Base-by-base conservation (phyloP, 2,329 filamentous ascomycete genomes). In the Exophiala sideris region DNA sequence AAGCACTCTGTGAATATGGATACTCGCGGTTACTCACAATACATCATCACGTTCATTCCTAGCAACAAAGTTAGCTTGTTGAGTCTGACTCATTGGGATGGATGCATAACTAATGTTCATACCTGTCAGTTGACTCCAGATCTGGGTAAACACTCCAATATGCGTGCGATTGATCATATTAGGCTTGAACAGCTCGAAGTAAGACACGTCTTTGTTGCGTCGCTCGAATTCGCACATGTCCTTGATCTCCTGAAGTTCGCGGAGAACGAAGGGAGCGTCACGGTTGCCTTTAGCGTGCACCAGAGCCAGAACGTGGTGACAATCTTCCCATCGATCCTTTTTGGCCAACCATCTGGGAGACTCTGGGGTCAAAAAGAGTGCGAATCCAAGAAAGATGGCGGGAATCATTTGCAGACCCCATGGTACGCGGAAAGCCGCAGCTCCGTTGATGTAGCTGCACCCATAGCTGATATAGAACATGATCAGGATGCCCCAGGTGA, bases 61-160 rank as follows among this genome's bases (percentile, higher is more conserved):
- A 18, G 16, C 2, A 18, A 18, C 16, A 3, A 3, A 18, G 16
- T 18, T 18, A 18, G 16, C 16, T 18, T 18, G 16, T 18, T 18
- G 16, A 18, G 16, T 18, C 16, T 18, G 16, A 18, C 16, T 18
- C 16, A 18, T 18, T 18, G 16, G 16, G 3, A 18, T 18, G 16
- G 16, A 3, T 18, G 16, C 16, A 18, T 18, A 18, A 3, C 16
- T 2, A 18, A 18, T 18, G 9, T 38, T 89, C 86, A 88, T 89
- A 14, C 87, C 87, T 0, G 85, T 88, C 45, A 90, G 71, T 66
- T 91, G 87, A 9, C 80, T 84, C 87, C 87, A 88, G 63, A 90
- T 85, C 70, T 90, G 87, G 1, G 79, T 86, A 67, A 87, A 89
- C 39, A 89, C 65, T 58, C 85, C 87, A 59, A 88, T 85, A 60